Evolutionary conservation across 1,284 basidiomycete species (phyloP), one percentile per base, ranked within the genome.

Genomic region (Naganishia albida): DNA sequence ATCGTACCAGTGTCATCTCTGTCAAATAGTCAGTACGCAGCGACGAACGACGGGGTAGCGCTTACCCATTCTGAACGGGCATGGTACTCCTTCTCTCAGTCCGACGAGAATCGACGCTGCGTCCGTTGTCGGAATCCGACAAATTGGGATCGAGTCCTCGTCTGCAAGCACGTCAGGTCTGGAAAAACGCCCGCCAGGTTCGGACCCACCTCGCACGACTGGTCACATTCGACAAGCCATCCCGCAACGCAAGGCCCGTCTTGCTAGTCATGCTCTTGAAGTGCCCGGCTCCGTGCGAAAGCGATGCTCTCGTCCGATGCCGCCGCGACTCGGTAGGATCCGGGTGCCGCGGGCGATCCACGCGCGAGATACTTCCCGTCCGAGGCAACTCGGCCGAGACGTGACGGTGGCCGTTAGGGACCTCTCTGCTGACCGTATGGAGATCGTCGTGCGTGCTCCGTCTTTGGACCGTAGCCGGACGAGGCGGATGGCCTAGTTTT

Each of bases 211-310:
- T 60, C 1, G 46, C 56, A 1, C 46, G 30, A 48, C 43, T 39
- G 1, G 46, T 38, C 23, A 60, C 56, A 50, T 49, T 60, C 34
- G 56, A 60, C 16, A 60, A 30, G 7, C 56, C 56, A 50, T 60
- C 56, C 12, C 56, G 56, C 34, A 60, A 26, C 30, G 46, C 56
- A 60, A 49, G 44, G 7, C 56, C 56, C 34, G 56, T 60, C 34
- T 60, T 60, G 46, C 56, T 60, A 12, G 56, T 60, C 56, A 60
- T 60, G 18, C 18, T 49, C 18, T 26, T 49, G 30, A 60, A 23
- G n/a, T 60, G 56, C 12, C 56, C 56, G 8, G 56, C 56, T 8
- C 56, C 56, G 18, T 49, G 46, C 3, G 56, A 49, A 16, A 60
- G 25, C 30, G 56, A 60, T 12, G 56, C 46, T 20, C 38, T 48